phyloP scores from a whole-genome alignment of 306 rosid species.

The Dalbergia cultrata region DNA sequence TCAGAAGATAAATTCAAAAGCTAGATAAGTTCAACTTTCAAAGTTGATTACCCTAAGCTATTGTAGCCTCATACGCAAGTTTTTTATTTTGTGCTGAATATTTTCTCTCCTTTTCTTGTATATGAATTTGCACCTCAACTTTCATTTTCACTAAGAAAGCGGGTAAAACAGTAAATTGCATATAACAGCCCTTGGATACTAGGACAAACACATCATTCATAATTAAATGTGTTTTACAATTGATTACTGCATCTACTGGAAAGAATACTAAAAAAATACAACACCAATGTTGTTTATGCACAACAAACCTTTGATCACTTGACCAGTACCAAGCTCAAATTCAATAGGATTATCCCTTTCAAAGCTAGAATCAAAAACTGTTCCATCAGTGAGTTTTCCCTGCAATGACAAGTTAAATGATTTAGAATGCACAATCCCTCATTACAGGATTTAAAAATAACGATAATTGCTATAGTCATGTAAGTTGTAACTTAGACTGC shows the following conservation, averaged over 20 bases:
- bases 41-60: background rate
- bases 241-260: background rate
- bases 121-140: background rate
- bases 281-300: background rate
- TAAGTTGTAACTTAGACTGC: slow-evolving; percentile 13
- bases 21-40: background rate
- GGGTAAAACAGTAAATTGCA: background rate
- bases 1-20: background rate
- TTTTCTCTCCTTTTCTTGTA: background rate
- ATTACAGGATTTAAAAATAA: slow-evolving; percentile 23
- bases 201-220: background rate
- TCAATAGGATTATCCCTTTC: slow-evolving; percentile 88
- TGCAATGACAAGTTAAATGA: slow-evolving; percentile 49
- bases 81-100: slow-evolving; percentile 1
- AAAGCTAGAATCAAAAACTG: slow-evolving; percentile 95
- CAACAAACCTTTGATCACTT: slow-evolving; percentile 90
- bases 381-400: slow-evolving; percentile 99
- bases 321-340: slow-evolving; percentile 94
- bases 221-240: background rate
- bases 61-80: background rate
- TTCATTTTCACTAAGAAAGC: slow-evolving; percentile 11
- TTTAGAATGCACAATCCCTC: slow-evolving; percentile 14
- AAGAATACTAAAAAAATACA: slow-evolving; percentile 12
- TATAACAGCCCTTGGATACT: background rate
- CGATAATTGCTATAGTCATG: background rate